Evolutionary conservation across 2,329 filamentous ascomycete genomes (phyloP).

Genomic region (Talaromyces sp.): DNA sequence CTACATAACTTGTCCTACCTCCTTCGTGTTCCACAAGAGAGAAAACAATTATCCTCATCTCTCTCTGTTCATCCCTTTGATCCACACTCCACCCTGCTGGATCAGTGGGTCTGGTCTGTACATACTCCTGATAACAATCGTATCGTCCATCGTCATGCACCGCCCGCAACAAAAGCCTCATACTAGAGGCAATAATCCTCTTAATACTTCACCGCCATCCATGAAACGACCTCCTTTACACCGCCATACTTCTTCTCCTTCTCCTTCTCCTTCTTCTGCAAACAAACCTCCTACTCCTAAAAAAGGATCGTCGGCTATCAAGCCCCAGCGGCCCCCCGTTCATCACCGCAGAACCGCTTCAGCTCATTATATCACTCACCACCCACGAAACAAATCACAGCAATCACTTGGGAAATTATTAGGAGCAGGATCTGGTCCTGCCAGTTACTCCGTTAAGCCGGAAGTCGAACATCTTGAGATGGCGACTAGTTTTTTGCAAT

Average conservation of each 20-base stretch:
- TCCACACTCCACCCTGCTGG: neutral
- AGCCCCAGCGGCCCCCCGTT: constrained; percentile 26
- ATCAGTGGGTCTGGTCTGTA: constrained; percentile 10
- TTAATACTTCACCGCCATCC: constrained; percentile 32
- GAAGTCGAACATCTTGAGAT: constrained; percentile 34
- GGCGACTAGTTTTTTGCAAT: constrained; percentile 43
- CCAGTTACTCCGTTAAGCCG: constrained; percentile 17
- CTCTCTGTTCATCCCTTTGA: constrained; percentile 10
- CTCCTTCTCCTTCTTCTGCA: constrained; percentile 31
- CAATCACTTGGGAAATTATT: constrained; percentile 30
- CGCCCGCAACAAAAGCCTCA: constrained; percentile 15
- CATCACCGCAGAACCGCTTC: constrained; percentile 30
- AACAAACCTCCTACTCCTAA: constrained; percentile 29
- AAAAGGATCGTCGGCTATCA: constrained; percentile 22
- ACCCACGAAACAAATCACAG: constrained; percentile 17
- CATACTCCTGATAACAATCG: neutral
- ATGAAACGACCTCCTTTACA: constrained; percentile 30
- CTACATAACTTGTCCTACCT: neutral
- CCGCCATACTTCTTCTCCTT: constrained; percentile 28
- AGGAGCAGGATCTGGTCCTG: constrained; percentile 24
- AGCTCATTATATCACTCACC: constrained; percentile 2
- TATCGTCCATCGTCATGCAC: no score
- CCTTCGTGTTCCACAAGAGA: neutral
- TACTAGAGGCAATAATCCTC: constrained; percentile 10
- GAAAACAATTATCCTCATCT: no score